Evolutionary conservation across 2,329 filamentous ascomycete genomes (phyloP), one percentile per base, ranked within the genome.

Genomic region (Aschersonia sp.): DNA sequence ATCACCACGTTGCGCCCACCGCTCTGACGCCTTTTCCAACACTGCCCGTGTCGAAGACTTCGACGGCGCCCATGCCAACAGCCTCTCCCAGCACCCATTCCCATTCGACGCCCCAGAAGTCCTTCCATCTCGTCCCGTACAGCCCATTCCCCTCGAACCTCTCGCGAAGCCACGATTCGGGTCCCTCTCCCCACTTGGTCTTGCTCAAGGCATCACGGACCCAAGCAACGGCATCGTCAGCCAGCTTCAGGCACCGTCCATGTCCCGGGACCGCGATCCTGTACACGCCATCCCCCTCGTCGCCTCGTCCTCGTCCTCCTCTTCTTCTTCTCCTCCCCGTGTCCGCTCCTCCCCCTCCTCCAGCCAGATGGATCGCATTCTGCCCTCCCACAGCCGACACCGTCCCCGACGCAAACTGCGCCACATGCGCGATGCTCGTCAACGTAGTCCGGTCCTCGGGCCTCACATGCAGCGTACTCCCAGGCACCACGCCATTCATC

Each of bases 21-120:
- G 63, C 62, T 53, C 78, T 70, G 50, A 86, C 73, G 9, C 78
- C 84, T 51, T 75, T 70, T 1, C 84, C 84, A n/a, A 88, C 82
- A 55, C 78, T 84, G 10, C 80, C 72, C 9, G 84, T 89, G 57
- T 86, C 77, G 60, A 89, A 89, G 10, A 85, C 65, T 62, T 89
- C 84, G 4, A 88, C 73, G 12, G 82, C 58, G 1, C 85, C 85
- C 31, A 79, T 70, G 0, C 84, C 85, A 30, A 85, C 70, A 43
- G 82, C 84, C 61, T 88, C 83, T 41, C 75, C 79, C 42, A 89
- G 59, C 12, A 85, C 70, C 81, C 82, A 89, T 50, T 82, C 74
- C 61, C 87, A 89, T 43, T 73, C 65, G 51, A 87, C 62, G 0
- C 85, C 85, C 56, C 77, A 76, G 52, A 86, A 85, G 31, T 77